A percentile compares a stretch with the other conserved stretches of the same genome.
phyloP scores from a whole-genome alignment of 371 early-diverging fungal genomes.

The Nematocida displodere region DNA sequence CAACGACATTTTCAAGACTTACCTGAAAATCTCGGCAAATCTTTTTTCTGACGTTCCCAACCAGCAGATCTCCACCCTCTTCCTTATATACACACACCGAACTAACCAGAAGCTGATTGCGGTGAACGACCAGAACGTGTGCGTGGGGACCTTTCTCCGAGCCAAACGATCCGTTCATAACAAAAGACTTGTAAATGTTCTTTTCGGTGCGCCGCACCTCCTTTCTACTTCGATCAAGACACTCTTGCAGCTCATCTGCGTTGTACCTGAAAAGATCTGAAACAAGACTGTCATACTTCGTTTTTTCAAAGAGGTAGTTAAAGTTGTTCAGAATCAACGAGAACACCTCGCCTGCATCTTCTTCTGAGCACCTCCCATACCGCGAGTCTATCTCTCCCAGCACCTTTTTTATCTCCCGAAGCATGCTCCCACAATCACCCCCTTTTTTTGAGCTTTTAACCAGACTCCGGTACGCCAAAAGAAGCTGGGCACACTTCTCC shows the following conservation, averaged over 20 bases:
- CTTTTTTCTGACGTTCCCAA: neutral
- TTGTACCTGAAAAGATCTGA: slow-evolving; percentile 37
- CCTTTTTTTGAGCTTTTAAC: neutral
- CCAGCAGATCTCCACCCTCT: neutral
- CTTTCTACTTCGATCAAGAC: neutral
- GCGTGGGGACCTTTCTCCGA: slow-evolving; percentile 48
- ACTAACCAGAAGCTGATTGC: slow-evolving; percentile 26
- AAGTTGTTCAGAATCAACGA: slow-evolving; percentile 51
- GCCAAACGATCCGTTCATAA: slow-evolving; percentile 44
- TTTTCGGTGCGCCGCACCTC: neutral
- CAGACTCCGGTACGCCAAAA: slow-evolving; percentile 23
- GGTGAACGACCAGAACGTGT: slow-evolving; percentile 34
- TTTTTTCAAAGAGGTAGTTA: slow-evolving; percentile 44
- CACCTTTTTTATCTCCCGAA: slow-evolving; percentile 35
- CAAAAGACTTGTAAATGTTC: slow-evolving; percentile 45
- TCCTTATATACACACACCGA: slow-evolving; percentile 28
- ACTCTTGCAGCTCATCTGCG: slow-evolving; percentile 8
- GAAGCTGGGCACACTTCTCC: slow-evolving; percentile 24
- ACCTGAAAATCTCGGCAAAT: neutral
- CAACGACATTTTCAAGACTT: neutral
- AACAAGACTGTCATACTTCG: slow-evolving; percentile 15
- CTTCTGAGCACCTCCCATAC: slow-evolving; percentile 43
- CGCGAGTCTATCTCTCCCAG: slow-evolving; percentile 33
- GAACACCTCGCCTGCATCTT: slow-evolving; percentile 51
- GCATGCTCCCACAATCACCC: slow-evolving; percentile 4